Evolutionary conservation across 2,329 filamentous ascomycete genomes (phyloP).

Genomic region (Lasiodiplodia citricola): DNA sequence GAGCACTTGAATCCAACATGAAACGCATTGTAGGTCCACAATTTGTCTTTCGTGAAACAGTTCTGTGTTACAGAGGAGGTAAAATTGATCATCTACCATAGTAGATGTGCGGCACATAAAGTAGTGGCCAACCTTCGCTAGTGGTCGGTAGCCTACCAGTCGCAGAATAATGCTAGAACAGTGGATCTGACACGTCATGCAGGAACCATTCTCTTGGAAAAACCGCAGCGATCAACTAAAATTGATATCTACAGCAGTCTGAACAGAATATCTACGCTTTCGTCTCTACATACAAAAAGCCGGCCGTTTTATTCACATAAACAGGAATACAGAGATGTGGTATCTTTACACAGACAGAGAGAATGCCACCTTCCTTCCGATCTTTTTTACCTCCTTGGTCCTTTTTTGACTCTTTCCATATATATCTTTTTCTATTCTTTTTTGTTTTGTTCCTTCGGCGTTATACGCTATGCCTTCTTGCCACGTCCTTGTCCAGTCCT

Average conservation of each 20-base stretch:
- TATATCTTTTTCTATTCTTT: background rate
- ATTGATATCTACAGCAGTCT: background rate
- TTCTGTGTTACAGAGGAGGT: too few species aligned
- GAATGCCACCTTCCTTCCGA: background rate
- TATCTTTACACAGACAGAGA: slow-evolving; percentile 16
- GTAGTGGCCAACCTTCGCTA: too few species aligned
- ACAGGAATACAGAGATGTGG: slow-evolving; percentile 20
- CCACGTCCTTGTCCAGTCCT: slow-evolving; percentile 46
- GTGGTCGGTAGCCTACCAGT: too few species aligned
- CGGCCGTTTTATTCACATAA: background rate
- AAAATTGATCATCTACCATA: too few species aligned
- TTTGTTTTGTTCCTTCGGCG: background rate
- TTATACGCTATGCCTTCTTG: slow-evolving; percentile 5
- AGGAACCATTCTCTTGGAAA: background rate
- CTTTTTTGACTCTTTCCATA: background rate
- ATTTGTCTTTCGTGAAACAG: too few species aligned
- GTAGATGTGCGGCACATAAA: too few species aligned
- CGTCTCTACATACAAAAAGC: slow-evolving; percentile 12
- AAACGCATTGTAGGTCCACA: too few species aligned
- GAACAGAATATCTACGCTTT: slow-evolving; percentile 8
- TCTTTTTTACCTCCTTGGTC: background rate
- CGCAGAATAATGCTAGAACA: too few species aligned
- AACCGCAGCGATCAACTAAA: background rate
- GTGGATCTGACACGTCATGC: too few species aligned
- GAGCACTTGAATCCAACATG: too few species aligned